These are phyloP conservation scores for Theobroma grandiflorum DNA, from an alignment of 441 rosid genomes.

Conservation along the genomic window DNA sequence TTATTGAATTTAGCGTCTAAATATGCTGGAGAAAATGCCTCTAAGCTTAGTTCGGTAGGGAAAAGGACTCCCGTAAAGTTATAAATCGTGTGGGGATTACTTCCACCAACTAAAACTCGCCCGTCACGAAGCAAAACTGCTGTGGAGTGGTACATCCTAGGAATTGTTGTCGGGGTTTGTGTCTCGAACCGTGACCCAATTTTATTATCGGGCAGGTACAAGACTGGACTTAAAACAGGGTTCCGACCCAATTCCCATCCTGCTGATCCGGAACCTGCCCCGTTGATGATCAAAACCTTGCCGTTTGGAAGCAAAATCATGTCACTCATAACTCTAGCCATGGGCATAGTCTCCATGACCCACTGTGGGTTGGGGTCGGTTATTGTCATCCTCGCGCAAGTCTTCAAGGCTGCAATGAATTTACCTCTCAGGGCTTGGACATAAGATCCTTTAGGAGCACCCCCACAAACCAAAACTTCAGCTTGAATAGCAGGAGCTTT, in stretches of 20 bases:
- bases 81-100: constrained; percentile 55
- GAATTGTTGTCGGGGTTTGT: constrained; percentile 50
- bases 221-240: constrained; percentile 53
- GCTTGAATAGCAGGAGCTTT: constrained; percentile 30
- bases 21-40: constrained; percentile 60
- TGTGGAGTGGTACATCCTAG: constrained; percentile 68
- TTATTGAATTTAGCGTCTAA: constrained; percentile 29
- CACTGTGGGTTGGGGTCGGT: constrained; percentile 60
- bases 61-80: constrained; percentile 55
- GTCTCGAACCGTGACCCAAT: constrained; percentile 47
- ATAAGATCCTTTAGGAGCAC: constrained; percentile 55
- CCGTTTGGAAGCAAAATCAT: constrained; percentile 64
- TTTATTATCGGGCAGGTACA: constrained; percentile 48
- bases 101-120: constrained; percentile 62
- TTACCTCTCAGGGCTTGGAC: constrained; percentile 24
- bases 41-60: constrained; percentile 64
- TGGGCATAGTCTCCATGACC: constrained; percentile 66
- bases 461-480: constrained; percentile 63
- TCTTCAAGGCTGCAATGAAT: constrained; percentile 44
- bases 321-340: constrained; percentile 68
- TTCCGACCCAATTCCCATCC: constrained; percentile 65
- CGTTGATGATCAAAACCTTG: constrained; percentile 58
- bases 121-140: constrained; percentile 65
- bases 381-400: constrained; percentile 63
- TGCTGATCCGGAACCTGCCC: constrained; percentile 55